These are phyloP conservation scores for Schizophyllum amplum DNA, from an alignment of 1,284 basidiomycete species.

Conservation along the genomic window DNA sequence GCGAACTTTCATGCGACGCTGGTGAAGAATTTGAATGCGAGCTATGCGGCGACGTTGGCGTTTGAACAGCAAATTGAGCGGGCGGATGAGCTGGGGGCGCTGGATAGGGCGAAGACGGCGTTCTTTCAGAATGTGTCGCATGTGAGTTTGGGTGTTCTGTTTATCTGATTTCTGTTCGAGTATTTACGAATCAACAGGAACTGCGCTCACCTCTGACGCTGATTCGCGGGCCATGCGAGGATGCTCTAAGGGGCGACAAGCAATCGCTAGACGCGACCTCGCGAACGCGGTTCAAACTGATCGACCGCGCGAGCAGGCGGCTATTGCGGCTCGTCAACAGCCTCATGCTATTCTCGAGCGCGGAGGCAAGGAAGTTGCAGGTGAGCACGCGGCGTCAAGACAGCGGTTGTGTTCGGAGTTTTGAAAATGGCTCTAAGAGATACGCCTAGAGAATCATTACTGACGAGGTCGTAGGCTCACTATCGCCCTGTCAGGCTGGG, in stretches of 20 bases:
- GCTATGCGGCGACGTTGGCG: slow-evolving; percentile 14
- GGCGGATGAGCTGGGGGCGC: slow-evolving; percentile 20
- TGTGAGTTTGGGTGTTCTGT: no score
- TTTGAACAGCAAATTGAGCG: slow-evolving; percentile 16
- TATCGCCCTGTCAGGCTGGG: slow-evolving; percentile 20
- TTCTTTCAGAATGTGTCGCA: slow-evolving; percentile 25
- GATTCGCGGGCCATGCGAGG: slow-evolving; percentile 21
- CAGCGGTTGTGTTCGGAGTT: no score
- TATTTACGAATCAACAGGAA: no score
- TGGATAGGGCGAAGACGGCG: slow-evolving; percentile 24
- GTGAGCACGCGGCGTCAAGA: no score
- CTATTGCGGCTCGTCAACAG: slow-evolving; percentile 21
- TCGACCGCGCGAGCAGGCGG: slow-evolving; percentile 19
- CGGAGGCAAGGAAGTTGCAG: slow-evolving; percentile 19
- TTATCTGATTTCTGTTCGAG: no score
- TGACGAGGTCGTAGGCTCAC: neutral
- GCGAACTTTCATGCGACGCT: slow-evolving; percentile 15
- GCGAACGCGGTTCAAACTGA: slow-evolving; percentile 17
- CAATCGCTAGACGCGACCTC: slow-evolving; percentile 11
- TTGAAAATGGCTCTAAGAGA: no score
- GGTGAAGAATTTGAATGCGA: slow-evolving; percentile 9
- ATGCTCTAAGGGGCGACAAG: slow-evolving; percentile 9
- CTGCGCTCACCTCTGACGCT: slow-evolving; percentile 22
- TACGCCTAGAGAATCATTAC: no score
- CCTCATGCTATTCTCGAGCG: slow-evolving; percentile 22